These are phyloP conservation scores for Fusarium oxysporum DNA, from an alignment of 2,329 filamentous ascomycete genomes.

Conservation along the genomic window DNA sequence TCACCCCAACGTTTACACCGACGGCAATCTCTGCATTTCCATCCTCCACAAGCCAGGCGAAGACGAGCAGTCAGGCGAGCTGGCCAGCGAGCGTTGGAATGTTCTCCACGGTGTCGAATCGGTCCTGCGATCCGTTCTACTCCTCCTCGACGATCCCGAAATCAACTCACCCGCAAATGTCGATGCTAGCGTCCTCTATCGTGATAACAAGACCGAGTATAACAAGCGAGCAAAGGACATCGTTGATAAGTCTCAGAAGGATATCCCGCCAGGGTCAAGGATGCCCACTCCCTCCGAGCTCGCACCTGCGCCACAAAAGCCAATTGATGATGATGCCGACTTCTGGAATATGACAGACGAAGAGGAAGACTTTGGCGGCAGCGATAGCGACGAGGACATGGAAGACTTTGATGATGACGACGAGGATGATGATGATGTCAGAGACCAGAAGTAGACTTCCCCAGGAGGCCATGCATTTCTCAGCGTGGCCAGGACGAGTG, in stretches of 20 bases:
- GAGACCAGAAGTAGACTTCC: conserved; percentile 41
- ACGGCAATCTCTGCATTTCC: conserved; percentile 94
- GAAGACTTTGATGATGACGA: conserved; percentile 70
- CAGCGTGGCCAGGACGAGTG: background rate
- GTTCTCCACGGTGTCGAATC: conserved; percentile 95
- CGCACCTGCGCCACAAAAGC: conserved; percentile 69
- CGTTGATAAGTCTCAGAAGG: conserved; percentile 78
- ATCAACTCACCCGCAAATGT: conserved; percentile 95
- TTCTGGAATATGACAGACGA: conserved; percentile 85
- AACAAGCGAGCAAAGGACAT: conserved; percentile 75
- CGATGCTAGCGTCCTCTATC: conserved; percentile 87
- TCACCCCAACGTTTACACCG: conserved; percentile 93
- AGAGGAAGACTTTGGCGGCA: conserved; percentile 82
- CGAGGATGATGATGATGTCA: conserved; percentile 64
- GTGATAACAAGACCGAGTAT: conserved; percentile 78
- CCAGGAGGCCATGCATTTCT: background rate
- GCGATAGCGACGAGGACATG: conserved; percentile 73
- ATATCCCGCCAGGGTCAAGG: conserved; percentile 81
- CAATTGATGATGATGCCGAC: conserved; percentile 76
- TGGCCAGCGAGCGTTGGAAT: conserved; percentile 92
- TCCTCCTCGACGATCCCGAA: conserved; percentile 93
- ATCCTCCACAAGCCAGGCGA: conserved; percentile 94
- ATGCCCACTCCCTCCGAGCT: conserved; percentile 83
- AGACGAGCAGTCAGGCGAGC: conserved; percentile 91
- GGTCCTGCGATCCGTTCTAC: conserved; percentile 90